phyloP scores from a whole-genome alignment of 192 early-diverging fungal genomes.

The Coemansia sp. region DNA sequence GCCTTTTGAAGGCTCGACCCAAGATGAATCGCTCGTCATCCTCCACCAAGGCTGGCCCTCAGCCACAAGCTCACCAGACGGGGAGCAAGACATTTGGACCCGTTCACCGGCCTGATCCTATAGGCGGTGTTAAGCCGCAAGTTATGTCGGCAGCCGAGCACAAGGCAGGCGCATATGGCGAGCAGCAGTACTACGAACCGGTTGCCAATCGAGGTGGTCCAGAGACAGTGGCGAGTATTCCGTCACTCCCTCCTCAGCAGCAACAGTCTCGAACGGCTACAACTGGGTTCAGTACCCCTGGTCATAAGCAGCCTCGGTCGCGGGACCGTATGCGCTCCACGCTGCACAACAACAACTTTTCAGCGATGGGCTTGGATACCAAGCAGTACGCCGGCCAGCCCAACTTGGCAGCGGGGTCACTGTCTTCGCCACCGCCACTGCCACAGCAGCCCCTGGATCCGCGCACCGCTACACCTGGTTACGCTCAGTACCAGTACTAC shows the following conservation, averaged over 20 bases:
- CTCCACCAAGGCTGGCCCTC: constrained; percentile 16
- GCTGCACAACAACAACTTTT: constrained; percentile 41
- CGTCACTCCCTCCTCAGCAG: neutral
- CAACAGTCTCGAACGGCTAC: constrained; percentile 12
- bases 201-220: neutral
- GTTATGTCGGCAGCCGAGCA: constrained; percentile 21
- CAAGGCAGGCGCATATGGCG: constrained; percentile 5
- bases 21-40: constrained; percentile 39
- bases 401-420: constrained; percentile 3
- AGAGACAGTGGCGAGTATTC: constrained; percentile 4
- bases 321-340: constrained; percentile 56
- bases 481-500: constrained; percentile 18
- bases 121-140: neutral
- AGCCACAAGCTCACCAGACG: constrained; percentile 1
- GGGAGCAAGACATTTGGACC: constrained; percentile 21
- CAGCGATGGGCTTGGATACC: constrained; percentile 16
- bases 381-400: constrained; percentile 9
- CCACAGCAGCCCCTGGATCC: constrained; percentile 40
- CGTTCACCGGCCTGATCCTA: constrained; percentile 32
- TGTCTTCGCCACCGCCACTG: constrained; percentile 22
- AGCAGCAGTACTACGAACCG: constrained; percentile 12
- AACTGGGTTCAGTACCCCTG: constrained; percentile 25
- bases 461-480: constrained; percentile 11
- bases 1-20: constrained; percentile 39
- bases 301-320: constrained; percentile 53